phyloP scores from a whole-genome alignment of 2,329 filamentous ascomycete genomes.

The Colletotrichum shisoi region DNA sequence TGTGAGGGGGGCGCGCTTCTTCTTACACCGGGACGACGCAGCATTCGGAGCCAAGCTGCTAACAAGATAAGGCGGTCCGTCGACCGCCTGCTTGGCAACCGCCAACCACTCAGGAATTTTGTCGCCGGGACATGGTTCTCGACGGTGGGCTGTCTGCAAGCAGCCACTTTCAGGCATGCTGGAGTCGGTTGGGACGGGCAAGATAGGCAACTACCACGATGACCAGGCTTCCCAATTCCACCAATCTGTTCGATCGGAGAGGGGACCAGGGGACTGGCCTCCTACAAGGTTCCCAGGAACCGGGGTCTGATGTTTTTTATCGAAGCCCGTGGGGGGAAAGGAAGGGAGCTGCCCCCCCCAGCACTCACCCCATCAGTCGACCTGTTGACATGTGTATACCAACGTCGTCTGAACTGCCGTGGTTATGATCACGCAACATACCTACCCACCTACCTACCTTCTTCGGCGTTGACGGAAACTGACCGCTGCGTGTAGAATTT shows the following conservation, averaged over 20 bases:
- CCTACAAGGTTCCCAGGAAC: neutral
- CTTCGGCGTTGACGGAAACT: neutral
- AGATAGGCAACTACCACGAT: neutral
- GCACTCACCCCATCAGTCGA: neutral
- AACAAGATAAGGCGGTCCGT: neutral
- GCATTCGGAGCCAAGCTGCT: neutral
- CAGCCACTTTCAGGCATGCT: neutral
- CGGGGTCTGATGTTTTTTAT: neutral
- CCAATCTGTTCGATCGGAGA: neutral
- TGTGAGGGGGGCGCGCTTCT: neutral
- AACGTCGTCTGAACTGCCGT: neutral
- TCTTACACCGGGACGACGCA: constrained; percentile 19
- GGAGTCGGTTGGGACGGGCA: neutral
- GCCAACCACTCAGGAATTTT: neutral
- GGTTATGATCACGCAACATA: neutral
- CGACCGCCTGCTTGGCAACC: too few relatives aligned
- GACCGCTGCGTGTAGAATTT: neutral
- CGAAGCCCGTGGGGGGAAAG: neutral
- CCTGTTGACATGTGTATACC: too few relatives aligned
- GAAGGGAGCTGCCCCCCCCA: neutral
- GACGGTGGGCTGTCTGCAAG: neutral
- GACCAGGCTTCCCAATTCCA: neutral
- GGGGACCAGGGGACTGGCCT: neutral
- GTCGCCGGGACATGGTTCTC: neutral
- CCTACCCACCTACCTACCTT: neutral